Base-by-base conservation (phyloP, 768 basidiomycete genomes). In the Roridomyces roridus region DNA sequence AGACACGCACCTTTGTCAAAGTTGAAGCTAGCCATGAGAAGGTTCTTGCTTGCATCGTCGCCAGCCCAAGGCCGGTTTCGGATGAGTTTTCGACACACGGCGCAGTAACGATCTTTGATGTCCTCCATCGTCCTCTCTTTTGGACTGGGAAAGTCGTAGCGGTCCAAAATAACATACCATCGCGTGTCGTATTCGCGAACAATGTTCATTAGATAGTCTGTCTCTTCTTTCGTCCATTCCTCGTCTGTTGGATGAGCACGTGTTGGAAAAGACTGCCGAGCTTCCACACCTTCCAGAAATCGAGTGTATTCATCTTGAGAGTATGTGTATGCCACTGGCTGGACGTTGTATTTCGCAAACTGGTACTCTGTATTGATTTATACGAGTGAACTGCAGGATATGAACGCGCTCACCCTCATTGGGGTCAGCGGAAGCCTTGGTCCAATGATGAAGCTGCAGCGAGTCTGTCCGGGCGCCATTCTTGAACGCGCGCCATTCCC, bases 141-240 rank as follows among this genome's bases (percentile, higher is more conserved):
- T 9, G 85, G 83, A n/a, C 73, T 74, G 2, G 84, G 78, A 67
- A 80, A 92, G 5, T 92, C 86, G 70, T 96, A 98, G 24, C 97
- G 87, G 72, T 98, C 97, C 48, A 91, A 79, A 12, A 96, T 85
- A 60, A 98, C 82, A 68, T 92, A 89, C 85, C 96, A 98, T 40
- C 96, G 83, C 11, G 85, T 77, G 70, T 98, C 96, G 63, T 91
- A 98, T 47, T 91, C 87, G 46, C 82, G 80, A 9, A 90, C 87
- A 9, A 96, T 71, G 4, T 75, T 75, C 72, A 98, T 96, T 1
- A 99, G 82, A 68, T 98, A 94, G 68, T 94, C 91, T 0, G 97
- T 98, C 72, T 98, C 95, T 63, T 94, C 92, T 64, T 89, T 90
- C 6, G 91, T 83, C 97, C 97, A 98, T 57, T 89, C 88, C 10